These are phyloP conservation scores for Wallacemonas sp. DNA, from an alignment of 208 protist genomes.

Conservation along the genomic window DNA sequence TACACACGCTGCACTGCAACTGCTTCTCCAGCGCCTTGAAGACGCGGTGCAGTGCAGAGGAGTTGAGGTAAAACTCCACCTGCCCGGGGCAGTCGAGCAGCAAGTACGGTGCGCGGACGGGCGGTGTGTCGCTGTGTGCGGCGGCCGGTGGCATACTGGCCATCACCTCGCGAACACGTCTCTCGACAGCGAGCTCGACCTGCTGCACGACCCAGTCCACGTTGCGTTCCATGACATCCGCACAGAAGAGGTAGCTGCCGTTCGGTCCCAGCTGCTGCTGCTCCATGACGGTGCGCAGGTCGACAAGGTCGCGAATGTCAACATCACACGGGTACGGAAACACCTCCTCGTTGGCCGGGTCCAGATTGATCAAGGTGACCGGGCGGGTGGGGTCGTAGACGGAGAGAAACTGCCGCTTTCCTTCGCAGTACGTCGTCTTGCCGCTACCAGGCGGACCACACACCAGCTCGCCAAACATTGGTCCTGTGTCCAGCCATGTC, in stretches of 20 bases:
- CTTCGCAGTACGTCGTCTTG: slow-evolving; percentile 96
- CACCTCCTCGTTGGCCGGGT: slow-evolving; percentile 97
- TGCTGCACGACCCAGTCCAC: slow-evolving; percentile 56
- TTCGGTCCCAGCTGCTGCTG: slow-evolving; percentile 96
- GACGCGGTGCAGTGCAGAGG: slow-evolving; percentile 88
- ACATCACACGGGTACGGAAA: slow-evolving; percentile 93
- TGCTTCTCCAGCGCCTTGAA: slow-evolving; percentile 62
- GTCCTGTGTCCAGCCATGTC: neutral
- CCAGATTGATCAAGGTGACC: slow-evolving; percentile 96
- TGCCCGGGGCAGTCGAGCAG: slow-evolving; percentile 99
- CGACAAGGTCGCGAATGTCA: slow-evolving; percentile 93
- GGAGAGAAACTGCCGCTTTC: slow-evolving; percentile 94
- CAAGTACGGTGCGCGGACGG: slow-evolving; percentile 80
- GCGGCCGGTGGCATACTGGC: slow-evolving; percentile 2
- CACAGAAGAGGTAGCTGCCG: slow-evolving; percentile 96
- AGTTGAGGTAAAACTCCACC: slow-evolving; percentile 98
- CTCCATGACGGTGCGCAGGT: slow-evolving; percentile 91
- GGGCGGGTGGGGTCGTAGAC: slow-evolving; percentile 85
- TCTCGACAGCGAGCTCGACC: slow-evolving; percentile 66
- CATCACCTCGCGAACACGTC: slow-evolving; percentile 55
- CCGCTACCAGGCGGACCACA: slow-evolving; percentile 96
- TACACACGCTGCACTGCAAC: slow-evolving; percentile 74
- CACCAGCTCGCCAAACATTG: slow-evolving; percentile 95
- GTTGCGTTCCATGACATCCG: slow-evolving; percentile 91
- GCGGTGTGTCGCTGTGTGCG: neutral